Evolutionary conservation across 768 basidiomycete species (phyloP).

Genomic region (Suillus weaverae): DNA sequence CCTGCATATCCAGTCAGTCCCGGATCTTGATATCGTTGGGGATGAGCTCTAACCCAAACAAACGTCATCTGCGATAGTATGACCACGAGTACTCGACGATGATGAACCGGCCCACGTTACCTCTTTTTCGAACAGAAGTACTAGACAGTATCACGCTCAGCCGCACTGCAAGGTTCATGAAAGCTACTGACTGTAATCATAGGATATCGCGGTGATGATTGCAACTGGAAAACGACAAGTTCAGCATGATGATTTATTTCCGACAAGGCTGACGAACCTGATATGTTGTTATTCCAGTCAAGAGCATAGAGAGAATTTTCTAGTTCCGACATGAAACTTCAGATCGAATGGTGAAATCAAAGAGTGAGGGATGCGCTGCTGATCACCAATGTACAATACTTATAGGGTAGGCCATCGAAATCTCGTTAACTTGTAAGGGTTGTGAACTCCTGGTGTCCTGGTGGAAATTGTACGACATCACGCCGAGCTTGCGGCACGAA

Average conservation of each 20-base stretch:
- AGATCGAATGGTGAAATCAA: not conserved
- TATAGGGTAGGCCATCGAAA: not conserved
- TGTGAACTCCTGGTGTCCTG: not conserved
- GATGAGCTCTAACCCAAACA: constrained; percentile 1
- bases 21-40: no score
- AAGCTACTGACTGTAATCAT: not conserved
- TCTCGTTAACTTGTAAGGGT: not conserved
- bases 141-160: not conserved
- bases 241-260: not conserved
- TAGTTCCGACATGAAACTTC: not conserved
- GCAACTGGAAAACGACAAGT: not conserved
- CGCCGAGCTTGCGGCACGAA: no score
- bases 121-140: constrained; percentile 1
- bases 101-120: not conserved
- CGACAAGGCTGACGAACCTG: not conserved
- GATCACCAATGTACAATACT: not conserved
- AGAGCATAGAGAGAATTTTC: not conserved
- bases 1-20: not conserved
- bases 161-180: not conserved
- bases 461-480: not conserved
- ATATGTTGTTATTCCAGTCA: not conserved
- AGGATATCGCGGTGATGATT: not conserved
- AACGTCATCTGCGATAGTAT: not conserved
- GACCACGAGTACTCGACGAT: not conserved
- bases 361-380: not conserved